Conservation (phyloP, 805 yeast genomes). For the Saccharomycopsis babjevae region DNA sequence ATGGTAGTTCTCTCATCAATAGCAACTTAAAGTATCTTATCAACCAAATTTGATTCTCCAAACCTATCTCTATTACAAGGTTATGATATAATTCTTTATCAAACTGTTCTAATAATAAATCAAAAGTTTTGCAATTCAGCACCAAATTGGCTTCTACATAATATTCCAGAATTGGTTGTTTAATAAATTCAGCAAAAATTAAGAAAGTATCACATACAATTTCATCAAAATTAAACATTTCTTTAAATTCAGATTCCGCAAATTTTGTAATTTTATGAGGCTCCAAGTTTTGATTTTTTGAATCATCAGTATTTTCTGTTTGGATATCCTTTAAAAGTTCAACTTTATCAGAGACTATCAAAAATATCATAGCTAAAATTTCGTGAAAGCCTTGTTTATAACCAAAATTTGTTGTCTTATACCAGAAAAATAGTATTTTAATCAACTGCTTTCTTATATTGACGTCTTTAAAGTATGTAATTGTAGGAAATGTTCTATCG, state of each 20-base stretch:
- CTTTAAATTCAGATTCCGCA: not conserved
- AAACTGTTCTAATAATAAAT: slow-evolving; percentile 32
- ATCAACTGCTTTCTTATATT: slow-evolving; percentile 13
- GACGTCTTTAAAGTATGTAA: slow-evolving; percentile 7
- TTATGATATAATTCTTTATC: slow-evolving; percentile 39
- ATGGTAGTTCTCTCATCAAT: slow-evolving; percentile 36
- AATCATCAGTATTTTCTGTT: not conserved
- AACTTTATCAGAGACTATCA: slow-evolving; percentile 30
- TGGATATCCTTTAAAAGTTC: slow-evolving; percentile 1
- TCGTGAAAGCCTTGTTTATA: slow-evolving; percentile 47
- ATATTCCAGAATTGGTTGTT: slow-evolving; percentile 33
- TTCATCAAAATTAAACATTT: slow-evolving; percentile 28
- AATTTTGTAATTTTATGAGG: slow-evolving; percentile 20
- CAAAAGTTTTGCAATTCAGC: slow-evolving; percentile 35
- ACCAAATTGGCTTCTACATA: slow-evolving; percentile 33
- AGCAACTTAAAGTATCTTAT: slow-evolving; percentile 39
- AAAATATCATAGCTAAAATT: slow-evolving; percentile 37
- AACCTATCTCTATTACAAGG: slow-evolving; percentile 31
- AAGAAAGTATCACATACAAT: slow-evolving; percentile 35
- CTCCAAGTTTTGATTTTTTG: no score
- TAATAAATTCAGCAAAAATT: slow-evolving; percentile 36
- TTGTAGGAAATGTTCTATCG: slow-evolving; percentile 17
- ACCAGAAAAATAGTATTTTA: slow-evolving; percentile 15
- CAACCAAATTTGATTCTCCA: slow-evolving; percentile 44
- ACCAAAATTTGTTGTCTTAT: slow-evolving; percentile 16